Conservation (phyloP, 495 filamentous ascomycete genomes). For the Hypoxylon perforatum region DNA sequence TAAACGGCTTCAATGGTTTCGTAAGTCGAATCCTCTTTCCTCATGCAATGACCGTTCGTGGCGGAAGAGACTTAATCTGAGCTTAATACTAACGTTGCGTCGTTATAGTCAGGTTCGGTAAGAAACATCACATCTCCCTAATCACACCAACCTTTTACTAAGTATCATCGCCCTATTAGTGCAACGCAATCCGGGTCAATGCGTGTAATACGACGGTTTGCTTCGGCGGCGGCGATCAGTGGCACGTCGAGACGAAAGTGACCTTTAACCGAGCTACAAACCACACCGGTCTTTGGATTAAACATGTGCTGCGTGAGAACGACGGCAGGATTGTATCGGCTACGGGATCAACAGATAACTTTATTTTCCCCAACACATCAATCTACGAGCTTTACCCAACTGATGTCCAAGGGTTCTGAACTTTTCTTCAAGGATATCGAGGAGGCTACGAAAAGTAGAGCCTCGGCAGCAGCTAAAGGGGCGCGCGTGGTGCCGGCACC, state of each 20-base stretch:
- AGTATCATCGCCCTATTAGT: not conserved
- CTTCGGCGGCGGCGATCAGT: not conserved
- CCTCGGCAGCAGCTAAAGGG: not conserved
- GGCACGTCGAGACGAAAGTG: conserved; percentile 1
- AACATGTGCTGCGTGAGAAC: not conserved
- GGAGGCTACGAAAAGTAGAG: not conserved
- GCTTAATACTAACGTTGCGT: not conserved
- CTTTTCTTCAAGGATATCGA: not conserved
- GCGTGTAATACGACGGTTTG: not conserved
- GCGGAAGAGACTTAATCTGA: too few species aligned
- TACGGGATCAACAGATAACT: conserved; percentile 1
- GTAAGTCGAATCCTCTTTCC: not conserved
- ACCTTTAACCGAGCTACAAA: not conserved
- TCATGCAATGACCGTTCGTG: not conserved
- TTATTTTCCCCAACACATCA: not conserved
- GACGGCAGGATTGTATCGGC: not conserved
- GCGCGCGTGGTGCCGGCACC: too few species aligned
- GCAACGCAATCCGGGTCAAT: not conserved
- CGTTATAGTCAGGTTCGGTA: not conserved
- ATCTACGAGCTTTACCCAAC: not conserved
- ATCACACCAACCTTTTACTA: not conserved
- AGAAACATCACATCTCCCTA: not conserved
- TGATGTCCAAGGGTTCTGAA: not conserved
- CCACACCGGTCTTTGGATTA: not conserved
- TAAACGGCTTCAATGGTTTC: not conserved